phyloP scores from a whole-genome alignment of 257 asterid species.

The Solanum clarkiae region DNA sequence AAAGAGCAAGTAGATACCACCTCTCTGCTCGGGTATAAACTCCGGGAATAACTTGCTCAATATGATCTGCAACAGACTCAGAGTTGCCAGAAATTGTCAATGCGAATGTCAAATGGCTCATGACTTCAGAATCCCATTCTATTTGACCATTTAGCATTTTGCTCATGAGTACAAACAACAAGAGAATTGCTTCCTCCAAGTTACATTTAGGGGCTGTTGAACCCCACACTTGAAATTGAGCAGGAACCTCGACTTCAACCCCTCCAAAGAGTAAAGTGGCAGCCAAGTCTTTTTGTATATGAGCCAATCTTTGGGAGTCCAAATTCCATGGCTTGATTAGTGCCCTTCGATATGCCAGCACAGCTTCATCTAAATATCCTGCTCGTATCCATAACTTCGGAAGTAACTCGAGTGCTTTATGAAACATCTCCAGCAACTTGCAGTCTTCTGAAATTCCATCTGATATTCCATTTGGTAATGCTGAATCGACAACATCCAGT shows the following conservation, averaged over 20 bases:
- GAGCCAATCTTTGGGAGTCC: slow-evolving; percentile 50
- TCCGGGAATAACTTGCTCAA: slow-evolving; percentile 73
- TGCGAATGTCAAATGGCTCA: slow-evolving; percentile 60
- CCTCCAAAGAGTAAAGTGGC: slow-evolving; percentile 58
- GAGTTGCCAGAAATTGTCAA: slow-evolving; percentile 47
- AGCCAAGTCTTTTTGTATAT: slow-evolving; percentile 65
- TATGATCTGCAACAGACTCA: slow-evolving; percentile 47
- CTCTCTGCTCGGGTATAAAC: slow-evolving; percentile 47
- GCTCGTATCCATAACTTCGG: slow-evolving; percentile 63
- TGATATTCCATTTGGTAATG: slow-evolving; percentile 57
- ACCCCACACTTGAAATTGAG: slow-evolving; percentile 22
- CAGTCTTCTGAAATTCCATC: slow-evolving; percentile 36
- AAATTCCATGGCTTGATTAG: slow-evolving; percentile 68
- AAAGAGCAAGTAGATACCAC: slow-evolving; percentile 88
- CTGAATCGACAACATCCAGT: slow-evolving; percentile 71
- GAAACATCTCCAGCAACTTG: slow-evolving; percentile 69
- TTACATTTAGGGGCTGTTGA: slow-evolving; percentile 19
- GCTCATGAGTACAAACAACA: slow-evolving; percentile 46
- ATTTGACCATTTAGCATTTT: slow-evolving; percentile 52
- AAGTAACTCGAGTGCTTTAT: slow-evolving; percentile 65
- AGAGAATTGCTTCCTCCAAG: slow-evolving; percentile 72
- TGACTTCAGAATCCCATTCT: slow-evolving; percentile 64
- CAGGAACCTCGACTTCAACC: slow-evolving; percentile 39
- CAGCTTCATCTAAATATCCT: slow-evolving; percentile 64
- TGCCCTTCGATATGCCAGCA: slow-evolving; percentile 58